Base-by-base conservation (phyloP, 306 rosid species). In the Spatholobus suberectus region DNA sequence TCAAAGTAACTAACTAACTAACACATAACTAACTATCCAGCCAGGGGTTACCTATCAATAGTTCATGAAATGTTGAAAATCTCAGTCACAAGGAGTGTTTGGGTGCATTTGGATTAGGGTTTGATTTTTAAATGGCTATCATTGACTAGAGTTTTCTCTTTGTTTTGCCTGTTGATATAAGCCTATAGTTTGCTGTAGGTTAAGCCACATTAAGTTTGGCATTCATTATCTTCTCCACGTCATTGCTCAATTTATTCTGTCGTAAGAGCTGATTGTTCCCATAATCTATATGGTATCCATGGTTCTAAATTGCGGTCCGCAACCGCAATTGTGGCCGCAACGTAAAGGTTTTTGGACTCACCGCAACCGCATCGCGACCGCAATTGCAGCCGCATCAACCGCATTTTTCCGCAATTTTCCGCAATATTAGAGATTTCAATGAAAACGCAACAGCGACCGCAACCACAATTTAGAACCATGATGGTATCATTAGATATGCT, bases 171-270 rank as follows among this genome's bases (percentile, higher is more conserved):
- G 51, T 49, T 41, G 29, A 79, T 79, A 26, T 69, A 10, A 24
- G 38, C 57, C 6, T 58, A 12, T 58, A 34, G 72, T 80, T 79
- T 71, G 51, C 23, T 11, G 49, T 70, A 57, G 35, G 47, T 80
- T 70, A 62, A 71, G 62, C 41, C 27, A 54, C 65, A 32, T 57
- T 58, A 44, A 40, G n/a, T 71, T 70, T 69, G 26, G 15, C 46
- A 38, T 59, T 47, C 40, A 10, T 73, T 49, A n/a, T 73, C 8
- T 78, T 69, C 32, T 70, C 32, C 65, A 38, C 7, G 6, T 29
- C 11, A 11, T n/a, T n/a, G 47, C 27, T 57, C 38, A 8, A 54
- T 74, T 15, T 54, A 54, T 51, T 54, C 12, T 74, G 35, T 6
- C 41, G 14, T 8, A 57, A 38, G 55, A 58, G 5, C 26, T 8